Evolutionary conservation across 805 yeast genomes (phyloP).

Genomic region (Metschnikowia bowlesiae): DNA sequence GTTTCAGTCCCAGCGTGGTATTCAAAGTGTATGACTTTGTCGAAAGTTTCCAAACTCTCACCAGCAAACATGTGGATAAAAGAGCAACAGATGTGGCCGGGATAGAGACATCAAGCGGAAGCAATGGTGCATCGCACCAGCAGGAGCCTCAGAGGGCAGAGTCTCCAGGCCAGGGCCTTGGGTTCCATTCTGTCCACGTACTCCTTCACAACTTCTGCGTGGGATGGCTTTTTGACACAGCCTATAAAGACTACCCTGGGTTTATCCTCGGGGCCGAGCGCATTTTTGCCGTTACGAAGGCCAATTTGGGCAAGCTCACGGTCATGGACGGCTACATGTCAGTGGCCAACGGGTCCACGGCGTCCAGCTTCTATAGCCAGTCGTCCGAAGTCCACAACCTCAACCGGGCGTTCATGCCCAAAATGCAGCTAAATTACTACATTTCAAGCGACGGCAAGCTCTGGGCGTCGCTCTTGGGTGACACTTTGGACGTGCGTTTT

Average conservation of each 20-base stretch:
- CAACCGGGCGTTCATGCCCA: constrained; percentile 66
- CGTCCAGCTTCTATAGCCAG: constrained; percentile 46
- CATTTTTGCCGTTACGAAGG: constrained; percentile 61
- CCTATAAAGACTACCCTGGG: constrained; percentile 54
- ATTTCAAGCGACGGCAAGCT: constrained; percentile 33
- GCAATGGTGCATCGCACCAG: not conserved
- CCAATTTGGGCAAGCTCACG: constrained; percentile 61
- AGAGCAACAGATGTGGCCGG: not conserved
- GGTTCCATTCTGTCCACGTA: constrained; percentile 45
- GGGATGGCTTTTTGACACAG: constrained; percentile 70
- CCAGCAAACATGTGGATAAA: not conserved
- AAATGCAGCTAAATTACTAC: constrained; percentile 54
- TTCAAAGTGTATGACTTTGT: constrained; percentile 33
- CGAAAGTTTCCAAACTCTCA: constrained; percentile 19
- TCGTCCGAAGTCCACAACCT: constrained; percentile 44
- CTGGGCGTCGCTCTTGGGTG: constrained; percentile 57
- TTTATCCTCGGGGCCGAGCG: constrained; percentile 74
- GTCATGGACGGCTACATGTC: constrained; percentile 67
- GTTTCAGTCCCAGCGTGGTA: constrained; percentile 50
- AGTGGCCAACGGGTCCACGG: constrained; percentile 57
- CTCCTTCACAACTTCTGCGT: constrained; percentile 62
- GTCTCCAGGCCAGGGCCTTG: not conserved
- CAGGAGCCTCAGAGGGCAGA: not conserved
- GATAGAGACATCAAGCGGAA: not conserved
- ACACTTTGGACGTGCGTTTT: constrained; percentile 61